A percentile compares a stretch with the other conserved stretches of the same genome.
Conservation (phyloP, 257 asterid genomes). For the Lavandula angustifolia region DNA sequence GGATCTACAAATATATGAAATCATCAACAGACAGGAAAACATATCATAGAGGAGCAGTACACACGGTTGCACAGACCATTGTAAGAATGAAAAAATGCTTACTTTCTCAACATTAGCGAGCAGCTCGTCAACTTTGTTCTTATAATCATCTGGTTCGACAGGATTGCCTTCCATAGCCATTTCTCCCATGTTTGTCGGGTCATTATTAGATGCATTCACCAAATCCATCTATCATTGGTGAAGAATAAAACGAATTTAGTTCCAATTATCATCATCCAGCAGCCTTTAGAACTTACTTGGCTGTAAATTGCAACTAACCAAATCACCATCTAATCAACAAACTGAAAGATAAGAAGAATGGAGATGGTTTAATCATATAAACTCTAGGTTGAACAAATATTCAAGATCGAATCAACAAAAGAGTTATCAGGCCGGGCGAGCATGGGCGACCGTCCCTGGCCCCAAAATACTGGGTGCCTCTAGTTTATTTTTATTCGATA, state of each 20-base stretch:
- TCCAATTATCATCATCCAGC: slow-evolving; percentile 11
- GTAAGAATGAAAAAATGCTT: slow-evolving; percentile 28
- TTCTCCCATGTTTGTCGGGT: slow-evolving; percentile 23
- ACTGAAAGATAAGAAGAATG: not conserved
- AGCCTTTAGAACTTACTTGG: not conserved
- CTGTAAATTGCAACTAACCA: slow-evolving; percentile 14
- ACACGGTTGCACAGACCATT: slow-evolving; percentile 7
- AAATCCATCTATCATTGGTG: slow-evolving; percentile 40
- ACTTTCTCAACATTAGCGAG: slow-evolving; percentile 55
- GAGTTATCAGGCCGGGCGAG: too few relatives aligned
- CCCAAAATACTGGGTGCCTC: too few relatives aligned
- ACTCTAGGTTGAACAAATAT: too few relatives aligned
- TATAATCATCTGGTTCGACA: slow-evolving; percentile 47
- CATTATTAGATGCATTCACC: slow-evolving; percentile 34
- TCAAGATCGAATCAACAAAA: too few relatives aligned
- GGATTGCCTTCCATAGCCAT: slow-evolving; percentile 38
- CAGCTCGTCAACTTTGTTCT: slow-evolving; percentile 59
- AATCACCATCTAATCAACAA: slow-evolving; percentile 3
- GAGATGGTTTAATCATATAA: not conserved
- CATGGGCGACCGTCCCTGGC: too few relatives aligned
- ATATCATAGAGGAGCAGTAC: slow-evolving; percentile 4
- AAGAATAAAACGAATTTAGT: slow-evolving; percentile 7
- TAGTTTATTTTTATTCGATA: too few relatives aligned
- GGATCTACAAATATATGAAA: slow-evolving; percentile 5
- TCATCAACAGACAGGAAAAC: not conserved